Percentiles rank a stretch among this genome's conserved stretches.
Conservation (phyloP, 2,329 filamentous ascomycete genomes). For the Cytospora paraplurivora region DNA sequence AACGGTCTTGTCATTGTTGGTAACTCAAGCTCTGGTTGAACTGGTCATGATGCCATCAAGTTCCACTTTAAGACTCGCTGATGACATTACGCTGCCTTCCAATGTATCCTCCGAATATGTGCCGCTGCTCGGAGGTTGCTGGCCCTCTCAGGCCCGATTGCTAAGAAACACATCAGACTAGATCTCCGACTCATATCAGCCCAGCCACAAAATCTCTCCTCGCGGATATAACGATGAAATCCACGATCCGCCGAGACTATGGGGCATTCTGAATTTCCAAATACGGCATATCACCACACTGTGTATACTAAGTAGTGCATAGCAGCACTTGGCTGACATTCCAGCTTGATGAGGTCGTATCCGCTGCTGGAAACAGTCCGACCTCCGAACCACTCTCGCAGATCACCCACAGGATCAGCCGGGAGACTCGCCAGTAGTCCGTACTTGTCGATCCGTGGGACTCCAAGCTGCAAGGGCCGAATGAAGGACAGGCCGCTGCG, state of each 20-base stretch:
- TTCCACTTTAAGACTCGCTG: neutral
- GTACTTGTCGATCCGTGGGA: neutral
- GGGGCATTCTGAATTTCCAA: neutral
- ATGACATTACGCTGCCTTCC: neutral
- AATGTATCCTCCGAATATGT: neutral
- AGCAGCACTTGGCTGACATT: neutral
- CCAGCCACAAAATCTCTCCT: neutral
- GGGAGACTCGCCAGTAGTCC: constrained; percentile 5
- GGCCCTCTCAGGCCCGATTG: neutral
- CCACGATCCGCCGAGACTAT: neutral
- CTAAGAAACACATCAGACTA: neutral
- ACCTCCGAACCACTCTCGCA: constrained; percentile 15
- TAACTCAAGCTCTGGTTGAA: neutral
- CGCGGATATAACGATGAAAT: neutral
- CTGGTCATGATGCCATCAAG: neutral
- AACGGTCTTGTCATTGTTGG: too few species aligned
- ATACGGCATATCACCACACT: neutral
- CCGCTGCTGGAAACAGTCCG: constrained; percentile 5
- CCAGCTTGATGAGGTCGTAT: constrained; percentile 6
- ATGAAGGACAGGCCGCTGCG: neutral
- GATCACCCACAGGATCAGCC: constrained; percentile 10
- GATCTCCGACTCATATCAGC: neutral
- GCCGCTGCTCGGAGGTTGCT: neutral
- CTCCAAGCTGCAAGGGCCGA: neutral
- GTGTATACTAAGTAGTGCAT: neutral